A percentile compares a stretch with the other conserved stretches of the same genome.
phyloP scores from a whole-genome alignment of 2,329 filamentous ascomycete genomes.

The Colletotrichum theobromicola region DNA sequence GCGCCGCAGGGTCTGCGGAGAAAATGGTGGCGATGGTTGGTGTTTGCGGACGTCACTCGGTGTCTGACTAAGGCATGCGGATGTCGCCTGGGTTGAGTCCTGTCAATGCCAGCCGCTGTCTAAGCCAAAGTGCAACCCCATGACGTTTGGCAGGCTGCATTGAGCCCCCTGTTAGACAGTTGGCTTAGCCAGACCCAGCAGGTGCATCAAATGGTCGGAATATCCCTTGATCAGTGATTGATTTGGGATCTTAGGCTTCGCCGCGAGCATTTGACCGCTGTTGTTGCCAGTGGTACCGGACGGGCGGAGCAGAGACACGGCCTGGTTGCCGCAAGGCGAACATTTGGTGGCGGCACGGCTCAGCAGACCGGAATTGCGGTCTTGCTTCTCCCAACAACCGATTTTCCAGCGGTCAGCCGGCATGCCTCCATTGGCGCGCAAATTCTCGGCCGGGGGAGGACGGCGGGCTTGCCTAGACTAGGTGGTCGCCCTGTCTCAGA shows the following conservation, averaged over 20 bases:
- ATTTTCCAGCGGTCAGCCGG: background rate
- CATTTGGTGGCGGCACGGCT: background rate
- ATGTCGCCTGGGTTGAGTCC: background rate
- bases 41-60: background rate
- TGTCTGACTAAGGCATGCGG: background rate
- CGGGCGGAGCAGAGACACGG: background rate
- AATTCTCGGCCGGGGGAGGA: background rate
- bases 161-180: background rate
- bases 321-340: background rate
- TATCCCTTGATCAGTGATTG: background rate
- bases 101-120: background rate
- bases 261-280: background rate
- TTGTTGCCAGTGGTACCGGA: background rate
- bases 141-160: background rate
- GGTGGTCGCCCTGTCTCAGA: background rate
- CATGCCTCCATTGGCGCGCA: background rate
- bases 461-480: background rate
- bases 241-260: background rate
- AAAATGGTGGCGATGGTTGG: background rate
- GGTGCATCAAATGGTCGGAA: background rate
- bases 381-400: background rate
- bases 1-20: background rate
- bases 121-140: background rate
- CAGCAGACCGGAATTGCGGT: background rate
- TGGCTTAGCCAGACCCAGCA: background rate